phyloP scores from a whole-genome alignment of 495 filamentous ascomycete genomes.

The Tuber aestivum region DNA sequence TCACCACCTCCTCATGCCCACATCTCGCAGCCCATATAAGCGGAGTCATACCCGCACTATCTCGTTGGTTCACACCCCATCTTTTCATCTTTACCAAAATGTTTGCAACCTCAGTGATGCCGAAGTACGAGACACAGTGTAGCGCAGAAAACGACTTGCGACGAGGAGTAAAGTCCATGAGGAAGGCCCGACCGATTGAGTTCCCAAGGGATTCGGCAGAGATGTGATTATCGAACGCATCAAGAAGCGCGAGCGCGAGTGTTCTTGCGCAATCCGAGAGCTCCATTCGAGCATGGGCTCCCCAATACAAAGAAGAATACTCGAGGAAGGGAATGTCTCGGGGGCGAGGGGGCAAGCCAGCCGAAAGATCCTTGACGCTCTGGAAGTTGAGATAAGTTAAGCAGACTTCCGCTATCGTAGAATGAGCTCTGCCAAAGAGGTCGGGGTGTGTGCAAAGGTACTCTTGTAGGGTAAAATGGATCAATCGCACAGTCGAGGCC shows the following conservation, averaged over 20 bases:
- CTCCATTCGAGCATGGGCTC: neutral
- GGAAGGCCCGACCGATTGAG: neutral
- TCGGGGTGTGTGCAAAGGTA: neutral
- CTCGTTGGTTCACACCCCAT: too few species aligned
- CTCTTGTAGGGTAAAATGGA: neutral
- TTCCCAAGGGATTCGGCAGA: neutral
- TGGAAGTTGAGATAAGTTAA: neutral
- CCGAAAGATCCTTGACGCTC: neutral
- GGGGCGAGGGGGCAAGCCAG: too few species aligned
- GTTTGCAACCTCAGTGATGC: too few species aligned
- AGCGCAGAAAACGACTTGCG: too few species aligned
- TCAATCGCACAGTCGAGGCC: neutral
- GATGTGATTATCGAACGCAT: neutral
- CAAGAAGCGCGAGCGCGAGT: neutral
- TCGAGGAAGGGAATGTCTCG: neutral
- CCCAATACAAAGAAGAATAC: neutral
- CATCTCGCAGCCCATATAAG: too few species aligned
- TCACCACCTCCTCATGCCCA: too few species aligned
- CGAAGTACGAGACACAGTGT: too few species aligned
- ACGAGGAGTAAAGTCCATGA: neutral
- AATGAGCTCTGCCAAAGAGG: neutral
- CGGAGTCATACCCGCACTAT: too few species aligned
- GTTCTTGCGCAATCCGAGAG: neutral
- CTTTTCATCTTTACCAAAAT: too few species aligned
- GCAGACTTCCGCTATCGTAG: neutral